A percentile compares a stretch with the other conserved stretches of the same genome.
These are phyloP conservation scores for Protoeuglena noctilucae DNA, from an alignment of 139 green algal genomes.

Conservation along the genomic window DNA sequence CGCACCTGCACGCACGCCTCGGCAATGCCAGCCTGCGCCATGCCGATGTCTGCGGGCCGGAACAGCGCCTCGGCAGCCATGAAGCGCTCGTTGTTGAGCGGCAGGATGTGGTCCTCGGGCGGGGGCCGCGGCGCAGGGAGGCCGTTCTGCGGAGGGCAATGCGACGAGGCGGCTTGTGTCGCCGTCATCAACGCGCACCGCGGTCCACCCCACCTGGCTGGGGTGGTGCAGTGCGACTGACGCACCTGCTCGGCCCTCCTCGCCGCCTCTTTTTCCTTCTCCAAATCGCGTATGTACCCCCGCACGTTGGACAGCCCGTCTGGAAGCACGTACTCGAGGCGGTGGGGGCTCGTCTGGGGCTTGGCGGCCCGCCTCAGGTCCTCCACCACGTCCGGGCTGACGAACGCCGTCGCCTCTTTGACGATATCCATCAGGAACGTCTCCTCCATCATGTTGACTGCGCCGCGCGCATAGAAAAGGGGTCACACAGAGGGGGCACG, in stretches of 20 bases:
- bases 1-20: no score
- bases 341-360: slow-evolving; percentile 22
- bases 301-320: slow-evolving; percentile 69
- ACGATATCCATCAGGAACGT: slow-evolving; percentile 77
- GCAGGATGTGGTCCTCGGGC: slow-evolving; percentile 22
- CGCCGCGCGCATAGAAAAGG: no score
- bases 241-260: no score
- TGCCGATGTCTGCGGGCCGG: slow-evolving; percentile 35
- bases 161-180: no score
- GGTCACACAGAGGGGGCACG: no score
- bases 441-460: slow-evolving; percentile 95
- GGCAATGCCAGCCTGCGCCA: slow-evolving; percentile 25
- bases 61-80: slow-evolving; percentile 87
- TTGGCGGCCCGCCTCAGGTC: slow-evolving; percentile 28
- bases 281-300: slow-evolving; percentile 43
- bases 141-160: no score
- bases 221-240: no score
- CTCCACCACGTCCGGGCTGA: slow-evolving; percentile 29
- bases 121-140: no score
- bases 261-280: background rate
- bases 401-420: slow-evolving; percentile 84
- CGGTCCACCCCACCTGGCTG: no score
- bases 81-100: slow-evolving; percentile 93
- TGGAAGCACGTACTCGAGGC: slow-evolving; percentile 73
- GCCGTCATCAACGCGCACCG: no score